Evolutionary conservation across 1,284 basidiomycete species (phyloP), one percentile per base, ranked within the genome.

Genomic region (Peniophora sp.): DNA sequence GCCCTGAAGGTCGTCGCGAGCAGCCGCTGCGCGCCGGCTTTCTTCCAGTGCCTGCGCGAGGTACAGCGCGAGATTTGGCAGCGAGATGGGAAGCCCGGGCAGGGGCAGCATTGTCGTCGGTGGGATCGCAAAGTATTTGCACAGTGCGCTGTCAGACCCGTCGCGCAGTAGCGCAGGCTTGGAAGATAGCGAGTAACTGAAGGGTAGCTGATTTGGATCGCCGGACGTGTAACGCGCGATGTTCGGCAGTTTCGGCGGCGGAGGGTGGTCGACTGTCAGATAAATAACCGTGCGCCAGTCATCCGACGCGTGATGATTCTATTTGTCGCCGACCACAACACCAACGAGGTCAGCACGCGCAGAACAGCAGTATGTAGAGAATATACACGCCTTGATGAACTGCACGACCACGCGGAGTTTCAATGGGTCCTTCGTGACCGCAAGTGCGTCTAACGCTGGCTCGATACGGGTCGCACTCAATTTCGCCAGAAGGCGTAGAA

Each of bases 271-370:
- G 46, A 87, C 77, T 0, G 84, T 83, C 58, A 90, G 78, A 72
- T 86, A 89, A 9, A 89, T 61, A 19, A 89, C 69, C 9, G 82
- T 82, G 49, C 83, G 75, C 88, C 88, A 90, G 25, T 81, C 77
- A 3, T 67, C 60, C 0, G 80, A 74, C 25, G 71, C 61, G 45
- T 74, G 76, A 60, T 83, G 78, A 22, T 80, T 71, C 84, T 86
- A 49, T 32, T 32, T 32, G 12, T 32, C 27, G 27, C 5, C 25
- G 45, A 35, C 47, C 20, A 53, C n/a, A 25, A 32, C 11, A 47
- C 27, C 27, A 32, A 32, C 27, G 27, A 32, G 27, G 27, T 23
- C 14, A 44, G 12, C 46, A 35, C 43, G 14, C 35, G 45, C 32
- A 22, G 25, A 47, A 36, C 53, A 32, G 35, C 36, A 19, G 27